Conservation (phyloP, 108 stramenopile genomes). For the Cylindrotheca fusiformis region DNA sequence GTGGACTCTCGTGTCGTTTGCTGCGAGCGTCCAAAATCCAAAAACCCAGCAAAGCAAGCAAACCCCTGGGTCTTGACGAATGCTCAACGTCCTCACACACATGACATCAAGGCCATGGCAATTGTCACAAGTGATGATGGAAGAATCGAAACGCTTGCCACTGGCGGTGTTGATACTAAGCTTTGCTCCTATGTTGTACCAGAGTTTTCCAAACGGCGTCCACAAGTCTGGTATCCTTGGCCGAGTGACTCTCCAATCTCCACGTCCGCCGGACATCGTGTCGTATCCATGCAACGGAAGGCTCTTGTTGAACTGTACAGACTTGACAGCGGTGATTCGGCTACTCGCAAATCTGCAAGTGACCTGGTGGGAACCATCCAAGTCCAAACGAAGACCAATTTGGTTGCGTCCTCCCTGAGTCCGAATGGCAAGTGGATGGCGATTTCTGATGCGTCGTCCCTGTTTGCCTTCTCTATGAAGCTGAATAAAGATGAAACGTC, state of each 20-base stretch:
- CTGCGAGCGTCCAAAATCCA: slow-evolving; percentile 47
- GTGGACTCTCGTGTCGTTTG: slow-evolving; percentile 91
- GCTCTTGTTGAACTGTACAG: slow-evolving; percentile 62
- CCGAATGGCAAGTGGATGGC: slow-evolving; percentile 29
- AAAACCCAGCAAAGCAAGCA: slow-evolving; percentile 5
- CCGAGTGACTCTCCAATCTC: slow-evolving; percentile 57
- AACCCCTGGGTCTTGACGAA: slow-evolving; percentile 64
- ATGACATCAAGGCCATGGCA: slow-evolving; percentile 87
- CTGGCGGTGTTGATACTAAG: slow-evolving; percentile 89
- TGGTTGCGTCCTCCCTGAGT: slow-evolving; percentile 17
- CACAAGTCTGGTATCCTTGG: slow-evolving; percentile 76
- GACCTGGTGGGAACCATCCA: slow-evolving; percentile 55
- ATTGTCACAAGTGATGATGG: slow-evolving; percentile 28
- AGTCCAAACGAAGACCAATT: slow-evolving; percentile 54
- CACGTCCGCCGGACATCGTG: slow-evolving; percentile 26
- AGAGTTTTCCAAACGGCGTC: slow-evolving; percentile 60
- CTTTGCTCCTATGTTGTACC: slow-evolving; percentile 74
- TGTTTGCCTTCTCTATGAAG: slow-evolving; percentile 11
- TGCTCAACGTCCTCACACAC: slow-evolving; percentile 90
- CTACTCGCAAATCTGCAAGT: slow-evolving; percentile 2
- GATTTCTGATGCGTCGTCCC: slow-evolving; percentile 12
- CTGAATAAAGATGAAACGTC: neutral
- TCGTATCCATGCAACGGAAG: slow-evolving; percentile 55
- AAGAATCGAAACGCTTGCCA: slow-evolving; percentile 64
- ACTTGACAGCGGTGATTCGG: slow-evolving; percentile 17